Evolutionary conservation across 805 yeast species (phyloP).

Genomic region (Ogataea haglerorum): DNA sequence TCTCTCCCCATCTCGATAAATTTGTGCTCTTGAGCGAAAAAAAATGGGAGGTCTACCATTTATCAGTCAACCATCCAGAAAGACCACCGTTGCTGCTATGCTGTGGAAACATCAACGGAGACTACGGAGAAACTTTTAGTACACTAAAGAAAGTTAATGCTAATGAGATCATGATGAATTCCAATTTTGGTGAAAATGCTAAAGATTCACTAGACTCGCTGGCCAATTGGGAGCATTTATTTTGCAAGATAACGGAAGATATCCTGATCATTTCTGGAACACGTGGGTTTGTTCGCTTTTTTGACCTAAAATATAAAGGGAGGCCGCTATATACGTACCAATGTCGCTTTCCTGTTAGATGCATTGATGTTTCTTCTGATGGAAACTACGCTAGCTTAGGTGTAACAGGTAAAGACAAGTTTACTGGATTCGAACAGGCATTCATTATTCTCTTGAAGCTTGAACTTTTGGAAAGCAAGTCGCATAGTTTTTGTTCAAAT

Average conservation of each 20-base stretch:
- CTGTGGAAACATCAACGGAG: constrained; percentile 68
- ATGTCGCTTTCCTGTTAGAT: constrained; percentile 73
- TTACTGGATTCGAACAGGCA: constrained; percentile 70
- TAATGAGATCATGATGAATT: constrained; percentile 25
- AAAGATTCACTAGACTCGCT: constrained; percentile 35
- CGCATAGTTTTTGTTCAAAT: too few species aligned
- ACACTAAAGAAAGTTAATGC: constrained; percentile 28
- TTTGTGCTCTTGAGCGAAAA: constrained; percentile 65
- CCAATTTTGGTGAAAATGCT: constrained; percentile 27
- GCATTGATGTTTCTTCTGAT: constrained; percentile 66
- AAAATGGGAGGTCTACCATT: constrained; percentile 71
- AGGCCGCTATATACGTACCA: constrained; percentile 63
- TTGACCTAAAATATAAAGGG: constrained; percentile 56
- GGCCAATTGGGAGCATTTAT: constrained; percentile 55
- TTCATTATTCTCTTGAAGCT: constrained; percentile 54
- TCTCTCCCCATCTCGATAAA: constrained; percentile 60
- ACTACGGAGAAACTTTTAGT: constrained; percentile 53
- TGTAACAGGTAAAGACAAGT: constrained; percentile 73
- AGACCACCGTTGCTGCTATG: constrained; percentile 55
- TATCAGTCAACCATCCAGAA: constrained; percentile 41
- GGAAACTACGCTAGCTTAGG: constrained; percentile 73
- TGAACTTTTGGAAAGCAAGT: constrained; percentile 9
- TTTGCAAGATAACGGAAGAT: constrained; percentile 56
- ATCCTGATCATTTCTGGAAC: constrained; percentile 69
- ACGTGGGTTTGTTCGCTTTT: constrained; percentile 64